Percentiles rank a stretch among this genome's conserved stretches.
phyloP scores from a whole-genome alignment of 176 grass and related monocot species.

The Hyparrhenia diplandra region DNA sequence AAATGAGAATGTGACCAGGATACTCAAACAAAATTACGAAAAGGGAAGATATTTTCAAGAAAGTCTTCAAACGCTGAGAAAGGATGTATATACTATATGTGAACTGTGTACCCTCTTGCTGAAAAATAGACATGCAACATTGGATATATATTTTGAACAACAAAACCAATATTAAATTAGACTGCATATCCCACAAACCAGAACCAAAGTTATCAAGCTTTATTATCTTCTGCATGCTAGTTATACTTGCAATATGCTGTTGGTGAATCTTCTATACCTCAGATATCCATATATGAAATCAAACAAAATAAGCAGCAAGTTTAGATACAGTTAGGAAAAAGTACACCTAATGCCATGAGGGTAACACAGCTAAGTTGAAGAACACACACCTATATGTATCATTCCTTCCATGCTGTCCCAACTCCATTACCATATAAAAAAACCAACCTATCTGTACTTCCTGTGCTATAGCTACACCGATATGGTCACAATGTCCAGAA shows the following conservation, averaged over 20 bases:
- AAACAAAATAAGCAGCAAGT: not conserved
- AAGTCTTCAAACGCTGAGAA: not conserved
- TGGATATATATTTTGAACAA: not conserved
- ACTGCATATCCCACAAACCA: not conserved
- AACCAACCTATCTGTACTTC: conserved; percentile 18
- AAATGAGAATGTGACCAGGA: conserved; percentile 1
- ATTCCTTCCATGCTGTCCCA: conserved; percentile 17
- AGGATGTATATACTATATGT: not conserved
- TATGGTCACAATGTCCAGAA: conserved; percentile 25
- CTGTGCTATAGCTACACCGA: conserved; percentile 13
- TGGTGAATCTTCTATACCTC: not conserved
- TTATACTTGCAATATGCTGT: not conserved
- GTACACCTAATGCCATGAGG: not conserved
- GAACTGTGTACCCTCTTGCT: not conserved
- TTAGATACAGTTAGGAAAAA: not conserved
- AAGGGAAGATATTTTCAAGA: not conserved
- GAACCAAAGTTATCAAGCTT: not conserved
- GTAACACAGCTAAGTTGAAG: conserved; percentile 2
- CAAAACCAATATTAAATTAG: not conserved
- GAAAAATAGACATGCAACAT: not conserved
- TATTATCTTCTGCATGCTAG: not conserved
- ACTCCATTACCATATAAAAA: conserved; percentile 22
- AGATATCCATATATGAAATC: not conserved
- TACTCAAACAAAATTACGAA: not conserved
- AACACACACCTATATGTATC: conserved; percentile 36